These are phyloP conservation scores for Mimosa bimucronata DNA, from an alignment of 306 rosid genomes.

Conservation along the genomic window DNA sequence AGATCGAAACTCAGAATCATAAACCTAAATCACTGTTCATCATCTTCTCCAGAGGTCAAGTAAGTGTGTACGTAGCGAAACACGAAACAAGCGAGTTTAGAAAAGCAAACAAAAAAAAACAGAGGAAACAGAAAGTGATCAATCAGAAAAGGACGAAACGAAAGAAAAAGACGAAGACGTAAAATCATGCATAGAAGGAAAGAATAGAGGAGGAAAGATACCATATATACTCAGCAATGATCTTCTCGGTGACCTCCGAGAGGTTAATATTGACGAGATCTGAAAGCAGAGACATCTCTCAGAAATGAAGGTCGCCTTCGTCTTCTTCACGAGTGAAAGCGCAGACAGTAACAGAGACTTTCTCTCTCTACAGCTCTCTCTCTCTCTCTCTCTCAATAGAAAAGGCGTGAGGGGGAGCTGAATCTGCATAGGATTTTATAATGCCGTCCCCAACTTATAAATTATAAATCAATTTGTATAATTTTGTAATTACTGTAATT, in stretches of 20 bases:
- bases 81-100: too few species aligned
- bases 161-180: neutral
- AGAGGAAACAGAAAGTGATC: neutral
- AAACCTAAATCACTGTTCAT: neutral
- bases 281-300: slow-evolving; percentile 37
- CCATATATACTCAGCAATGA: slow-evolving; percentile 93
- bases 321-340: neutral
- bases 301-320: neutral
- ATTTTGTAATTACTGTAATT: too few species aligned
- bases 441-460: neutral
- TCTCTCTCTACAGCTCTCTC: neutral
- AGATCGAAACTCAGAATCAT: neutral
- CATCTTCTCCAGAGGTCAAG: neutral
- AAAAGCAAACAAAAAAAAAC: neutral
- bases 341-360: neutral
- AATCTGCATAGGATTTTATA: slow-evolving; percentile 21
- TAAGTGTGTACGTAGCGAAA: neutral
- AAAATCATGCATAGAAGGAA: neutral
- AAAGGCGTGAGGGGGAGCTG: neutral
- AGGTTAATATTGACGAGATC: slow-evolving; percentile 79
- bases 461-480: neutral
- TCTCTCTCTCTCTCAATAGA: neutral
- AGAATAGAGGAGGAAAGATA: slow-evolving; percentile 10
- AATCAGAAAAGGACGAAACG: neutral
- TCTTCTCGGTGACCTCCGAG: slow-evolving; percentile 60